Conservation (phyloP, 2,329 filamentous ascomycete genomes). For the Scortechinia acanthostroma region DNA sequence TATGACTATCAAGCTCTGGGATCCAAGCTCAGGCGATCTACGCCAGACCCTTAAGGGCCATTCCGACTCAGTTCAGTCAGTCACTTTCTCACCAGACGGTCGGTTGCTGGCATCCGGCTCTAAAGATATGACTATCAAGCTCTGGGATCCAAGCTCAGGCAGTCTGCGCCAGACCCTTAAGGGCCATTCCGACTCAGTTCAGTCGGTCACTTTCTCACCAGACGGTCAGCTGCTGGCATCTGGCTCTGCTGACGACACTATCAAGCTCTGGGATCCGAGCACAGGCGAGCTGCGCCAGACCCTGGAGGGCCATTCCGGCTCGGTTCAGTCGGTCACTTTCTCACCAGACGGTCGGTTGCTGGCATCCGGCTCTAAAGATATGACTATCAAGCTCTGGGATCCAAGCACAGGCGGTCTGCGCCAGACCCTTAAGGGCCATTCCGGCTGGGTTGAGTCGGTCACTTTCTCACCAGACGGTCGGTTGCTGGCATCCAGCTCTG, state of each 20-base stretch:
- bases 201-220: not conserved
- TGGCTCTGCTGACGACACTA: not conserved
- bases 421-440: not conserved
- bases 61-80: not conserved
- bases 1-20: not conserved
- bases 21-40: not conserved
- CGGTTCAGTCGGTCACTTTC: not conserved
- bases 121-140: not conserved
- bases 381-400: not conserved
- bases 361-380: slow-evolving; percentile 1
- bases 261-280: not conserved
- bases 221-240: not conserved
- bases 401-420: not conserved
- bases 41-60: slow-evolving; percentile 1
- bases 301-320: slow-evolving; percentile 1
- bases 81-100: not conserved
- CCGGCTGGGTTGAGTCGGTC: not conserved
- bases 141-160: not conserved
- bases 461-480: not conserved
- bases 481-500: not conserved
- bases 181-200: not conserved
- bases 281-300: not conserved
- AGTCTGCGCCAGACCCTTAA: not conserved
- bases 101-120: not conserved
- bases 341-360: not conserved